A percentile compares a stretch with the other conserved stretches of the same genome.
phyloP scores from a whole-genome alignment of 768 basidiomycete genomes.

The Nidularia pulvinata region DNA sequence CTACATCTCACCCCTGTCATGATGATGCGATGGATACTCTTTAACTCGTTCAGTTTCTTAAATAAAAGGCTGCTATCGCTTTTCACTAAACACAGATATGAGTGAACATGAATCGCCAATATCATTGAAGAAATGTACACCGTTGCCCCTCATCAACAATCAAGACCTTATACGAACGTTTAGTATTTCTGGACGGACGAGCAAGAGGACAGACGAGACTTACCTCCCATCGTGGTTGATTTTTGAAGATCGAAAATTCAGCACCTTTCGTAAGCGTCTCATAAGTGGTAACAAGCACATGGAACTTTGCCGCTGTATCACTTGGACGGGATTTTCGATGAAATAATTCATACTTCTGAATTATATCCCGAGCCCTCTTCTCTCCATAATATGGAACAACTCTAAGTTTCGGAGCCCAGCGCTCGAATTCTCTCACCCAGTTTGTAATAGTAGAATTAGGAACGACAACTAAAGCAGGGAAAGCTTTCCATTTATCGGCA shows the following conservation, averaged over 20 bases:
- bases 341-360: constrained; percentile 80
- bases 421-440: constrained; percentile 94
- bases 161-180: constrained; percentile 39
- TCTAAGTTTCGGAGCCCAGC: constrained; percentile 73
- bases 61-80: constrained; percentile 80
- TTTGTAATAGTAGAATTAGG: constrained; percentile 97
- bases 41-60: constrained; percentile 79
- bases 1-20: constrained; percentile 76
- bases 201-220: background rate
- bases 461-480: constrained; percentile 88
- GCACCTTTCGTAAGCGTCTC: constrained; percentile 72
- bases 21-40: constrained; percentile 76
- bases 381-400: constrained; percentile 91
- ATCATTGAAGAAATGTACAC: constrained; percentile 44
- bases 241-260: constrained; percentile 82
- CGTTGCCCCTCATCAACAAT: constrained; percentile 94
- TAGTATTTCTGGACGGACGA: background rate
- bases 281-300: constrained; percentile 93
- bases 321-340: constrained; percentile 44
- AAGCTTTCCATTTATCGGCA: constrained; percentile 52
- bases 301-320: constrained; percentile 65
- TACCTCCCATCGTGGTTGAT: constrained; percentile 87
- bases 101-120: constrained; percentile 8
- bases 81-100: constrained; percentile 59
- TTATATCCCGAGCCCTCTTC: constrained; percentile 73